Conservation (phyloP, 805 yeast species). For the Candida endomychidarum region DNA sequence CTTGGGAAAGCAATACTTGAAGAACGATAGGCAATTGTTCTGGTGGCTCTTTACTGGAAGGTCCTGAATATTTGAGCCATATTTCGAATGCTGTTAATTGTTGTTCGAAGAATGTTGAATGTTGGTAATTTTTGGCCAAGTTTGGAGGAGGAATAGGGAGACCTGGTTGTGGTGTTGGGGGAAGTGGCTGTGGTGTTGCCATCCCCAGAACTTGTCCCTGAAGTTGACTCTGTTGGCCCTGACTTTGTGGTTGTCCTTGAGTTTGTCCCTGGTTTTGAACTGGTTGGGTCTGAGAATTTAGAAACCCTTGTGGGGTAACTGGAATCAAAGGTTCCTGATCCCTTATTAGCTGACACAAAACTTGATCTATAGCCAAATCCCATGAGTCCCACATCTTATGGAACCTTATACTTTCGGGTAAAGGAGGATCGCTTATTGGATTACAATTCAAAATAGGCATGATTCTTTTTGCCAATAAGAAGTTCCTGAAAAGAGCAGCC, state of each 20-base stretch:
- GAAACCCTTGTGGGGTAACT: too few relatives aligned
- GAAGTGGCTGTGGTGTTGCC: slow-evolving; percentile 6
- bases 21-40: slow-evolving; percentile 93
- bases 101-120: slow-evolving; percentile 92
- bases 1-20: slow-evolving; percentile 91
- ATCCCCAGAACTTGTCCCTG: too few relatives aligned
- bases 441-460: slow-evolving; percentile 93
- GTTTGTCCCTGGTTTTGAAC: not conserved
- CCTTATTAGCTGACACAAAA: slow-evolving; percentile 69
- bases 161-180: slow-evolving; percentile 3
- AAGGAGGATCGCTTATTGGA: slow-evolving; percentile 89
- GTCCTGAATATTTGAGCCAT: slow-evolving; percentile 86
- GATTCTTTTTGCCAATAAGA: slow-evolving; percentile 84
- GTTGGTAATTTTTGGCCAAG: slow-evolving; percentile 59
- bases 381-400: slow-evolving; percentile 98
- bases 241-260: slow-evolving; percentile 5
- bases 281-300: too few relatives aligned
- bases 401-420: slow-evolving; percentile 76
- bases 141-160: not conserved
- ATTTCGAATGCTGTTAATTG: slow-evolving; percentile 94
- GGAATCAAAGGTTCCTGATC: slow-evolving; percentile 3
- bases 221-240: too few relatives aligned
- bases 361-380: slow-evolving; percentile 97
- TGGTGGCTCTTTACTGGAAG: slow-evolving; percentile 82
- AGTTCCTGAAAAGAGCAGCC: slow-evolving; percentile 92